Base-by-base conservation (phyloP, 2,329 filamentous ascomycete genomes). In the Alternaria viburni region DNA sequence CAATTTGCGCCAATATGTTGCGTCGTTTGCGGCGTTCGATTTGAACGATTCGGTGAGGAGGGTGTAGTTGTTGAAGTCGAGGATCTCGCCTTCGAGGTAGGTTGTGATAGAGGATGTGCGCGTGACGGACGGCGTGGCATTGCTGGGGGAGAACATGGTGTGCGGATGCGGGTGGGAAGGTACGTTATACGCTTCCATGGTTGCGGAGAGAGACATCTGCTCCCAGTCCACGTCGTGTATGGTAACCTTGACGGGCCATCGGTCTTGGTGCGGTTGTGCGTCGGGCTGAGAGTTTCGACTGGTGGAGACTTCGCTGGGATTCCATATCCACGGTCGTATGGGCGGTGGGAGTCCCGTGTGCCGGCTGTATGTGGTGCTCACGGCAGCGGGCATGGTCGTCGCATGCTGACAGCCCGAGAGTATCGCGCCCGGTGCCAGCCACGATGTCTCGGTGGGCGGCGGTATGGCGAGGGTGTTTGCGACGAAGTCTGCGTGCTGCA, bases 151-250 rank as follows among this genome's bases (percentile, higher is more conserved):
- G 71, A 73, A 65, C 50, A 78, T 44, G 65, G 77, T 65, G 50
- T 75, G 71, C 9, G 72, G 66, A 52, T 77, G 74, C 1, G 76
- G 74, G 61, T 83, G 81, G 30, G 82, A 83, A 3, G 88, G 88
- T 12, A 90, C 88, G 69, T 91, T 89, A 79, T 89, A 90, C 5
- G 89, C 89, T 77, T 90, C 88, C 89, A 91, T 91, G 8, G 88
- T 90, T 5, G 89, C 89, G 21, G 87, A 86, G 17, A 91, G 77
- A 0, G 86, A 87, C 87, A 90, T 89, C 17, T 80, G 82, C 5
- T 83, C 80, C 69, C 85, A 85, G 75, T 91, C 87, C 49, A 91
- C 84, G 17, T 85, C 81, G 70, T 90, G 88, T 43, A 91, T 86
- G 3, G 85, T 89, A 57, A 91, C 88, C 65, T 88, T 89, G 30